Base-by-base conservation (phyloP, 1,139 yeast species). In the Pichia sp. region DNA sequence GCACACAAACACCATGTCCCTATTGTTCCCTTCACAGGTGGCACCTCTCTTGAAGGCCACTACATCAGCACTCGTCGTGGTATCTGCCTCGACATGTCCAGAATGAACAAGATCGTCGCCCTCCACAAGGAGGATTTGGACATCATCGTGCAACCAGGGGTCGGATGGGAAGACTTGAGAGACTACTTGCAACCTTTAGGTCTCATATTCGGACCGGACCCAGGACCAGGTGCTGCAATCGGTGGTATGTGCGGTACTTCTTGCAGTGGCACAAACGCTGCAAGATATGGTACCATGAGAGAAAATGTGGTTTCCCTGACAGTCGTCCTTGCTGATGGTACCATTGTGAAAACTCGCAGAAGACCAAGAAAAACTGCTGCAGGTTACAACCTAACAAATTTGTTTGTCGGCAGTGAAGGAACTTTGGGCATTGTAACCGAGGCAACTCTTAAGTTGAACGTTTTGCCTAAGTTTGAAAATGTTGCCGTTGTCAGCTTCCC, bases 31-130 rank as follows among this genome's bases (percentile, higher is more conserved):
- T 88, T 78, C 65, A 79, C 90, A 1, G 97, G 97, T 10, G 88
- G 95, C 62, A 87, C 97, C 0, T 87, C 96, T 0, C 72, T 90
- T 49, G 97, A 90, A 69, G 97, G 97, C 31, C 95, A 90, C 61
- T 87, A 84, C 66, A 81, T 87, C 69, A 90, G 92, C 42, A 87
- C 95, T 0, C 75, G 95, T 54, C 84, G 85, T 58, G 77, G 87
- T 47, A 71, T 85, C 61, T 72, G 78, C 61, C 61, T 87, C 53
- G 87, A 81, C 69, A 66, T 82, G 61, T 67, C 86, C 29, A 73
- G 73, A 55, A 84, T 87, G 90, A 76, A 81, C 64, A 63, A 77
- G 50, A 74, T 87, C 15, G 45, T 86, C 2, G 74, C 74, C 49
- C 70, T 87, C 45, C 78, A 86, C 64, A 75, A 79, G 55, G 78